Percentiles rank a stretch among this genome's conserved stretches.
phyloP scores from a whole-genome alignment of 2,329 filamentous ascomycete species.

The Xylaria sp. region DNA sequence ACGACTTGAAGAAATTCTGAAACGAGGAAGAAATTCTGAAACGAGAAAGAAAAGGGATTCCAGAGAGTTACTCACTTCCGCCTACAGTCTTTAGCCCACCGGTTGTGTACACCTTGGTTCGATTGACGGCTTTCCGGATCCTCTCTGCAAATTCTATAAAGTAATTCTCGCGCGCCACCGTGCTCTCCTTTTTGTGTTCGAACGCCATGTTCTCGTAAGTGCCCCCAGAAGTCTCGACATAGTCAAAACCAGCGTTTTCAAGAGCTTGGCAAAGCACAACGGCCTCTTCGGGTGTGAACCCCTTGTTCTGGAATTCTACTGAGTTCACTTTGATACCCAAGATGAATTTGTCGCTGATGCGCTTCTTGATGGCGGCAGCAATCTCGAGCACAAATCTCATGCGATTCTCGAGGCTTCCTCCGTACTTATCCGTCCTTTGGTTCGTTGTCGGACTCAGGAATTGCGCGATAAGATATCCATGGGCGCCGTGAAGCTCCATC shows the following conservation, averaged over 20 bases:
- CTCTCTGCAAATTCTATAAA: constrained; percentile 67
- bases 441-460: constrained; percentile 66
- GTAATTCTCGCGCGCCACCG: constrained; percentile 64
- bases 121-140: constrained; percentile 57
- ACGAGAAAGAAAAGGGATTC: neutral
- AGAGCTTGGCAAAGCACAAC: constrained; percentile 59
- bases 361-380: constrained; percentile 51
- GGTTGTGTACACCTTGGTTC: constrained; percentile 64
- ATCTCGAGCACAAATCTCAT: constrained; percentile 65
- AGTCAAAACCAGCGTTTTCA: constrained; percentile 62
- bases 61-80: constrained; percentile 50
- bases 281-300: constrained; percentile 62
- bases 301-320: constrained; percentile 63
- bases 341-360: constrained; percentile 54
- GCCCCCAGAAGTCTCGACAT: constrained; percentile 69
- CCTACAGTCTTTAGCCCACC: constrained; percentile 63
- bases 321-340: constrained; percentile 68
- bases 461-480: constrained; percentile 69
- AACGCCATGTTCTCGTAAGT: constrained; percentile 66
- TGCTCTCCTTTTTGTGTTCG: constrained; percentile 63
- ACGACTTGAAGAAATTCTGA: neutral
- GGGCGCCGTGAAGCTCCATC: constrained; percentile 61
- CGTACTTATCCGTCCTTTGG: constrained; percentile 65
- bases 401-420: constrained; percentile 62
- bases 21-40: no score